phyloP scores from a whole-genome alignment of 495 filamentous ascomycete species.

The Hypoxylon intermedium region DNA sequence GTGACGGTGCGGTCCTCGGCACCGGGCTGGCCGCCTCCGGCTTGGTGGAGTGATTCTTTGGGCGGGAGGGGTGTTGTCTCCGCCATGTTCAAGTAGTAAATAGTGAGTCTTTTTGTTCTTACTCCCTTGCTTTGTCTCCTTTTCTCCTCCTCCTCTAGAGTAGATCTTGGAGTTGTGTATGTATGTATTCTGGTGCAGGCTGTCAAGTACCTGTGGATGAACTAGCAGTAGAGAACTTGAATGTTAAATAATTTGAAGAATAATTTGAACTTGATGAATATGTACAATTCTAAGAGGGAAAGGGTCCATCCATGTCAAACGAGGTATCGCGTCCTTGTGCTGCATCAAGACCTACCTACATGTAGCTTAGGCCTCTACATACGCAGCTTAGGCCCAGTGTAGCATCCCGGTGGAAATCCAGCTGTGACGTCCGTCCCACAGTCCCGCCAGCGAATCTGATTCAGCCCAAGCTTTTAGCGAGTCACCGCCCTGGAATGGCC shows the following conservation, averaged over 20 bases:
- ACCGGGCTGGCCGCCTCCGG: slow-evolving; percentile 46
- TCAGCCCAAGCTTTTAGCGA: slow-evolving; percentile 34
- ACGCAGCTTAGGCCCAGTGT: no score
- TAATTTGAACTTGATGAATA: not conserved
- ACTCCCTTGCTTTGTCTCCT: not conserved
- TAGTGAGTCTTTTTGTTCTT: no score
- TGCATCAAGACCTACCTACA: no score
- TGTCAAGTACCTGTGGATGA: no score
- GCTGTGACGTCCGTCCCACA: slow-evolving; percentile 25
- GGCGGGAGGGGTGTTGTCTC: slow-evolving; percentile 32
- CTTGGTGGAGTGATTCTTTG: slow-evolving; percentile 42
- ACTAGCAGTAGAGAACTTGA: no score
- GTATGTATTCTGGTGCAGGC: no score
- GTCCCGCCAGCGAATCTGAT: slow-evolving; percentile 27
- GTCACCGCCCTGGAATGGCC: slow-evolving; percentile 13
- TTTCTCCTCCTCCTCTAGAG: no score
- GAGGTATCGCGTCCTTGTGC: slow-evolving; percentile 10
- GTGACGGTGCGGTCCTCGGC: slow-evolving; percentile 39
- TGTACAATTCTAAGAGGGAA: slow-evolving; percentile 15
- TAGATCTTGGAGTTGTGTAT: no score
- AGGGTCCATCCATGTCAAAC: slow-evolving; percentile 28
- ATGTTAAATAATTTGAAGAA: no score
- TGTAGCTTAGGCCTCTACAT: no score
- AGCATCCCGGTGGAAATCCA: not conserved
- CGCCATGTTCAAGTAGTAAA: slow-evolving; percentile 37